Evolutionary conservation across 2,329 filamentous ascomycete species (phyloP).

Genomic region (Mollisiaceae sp.): DNA sequence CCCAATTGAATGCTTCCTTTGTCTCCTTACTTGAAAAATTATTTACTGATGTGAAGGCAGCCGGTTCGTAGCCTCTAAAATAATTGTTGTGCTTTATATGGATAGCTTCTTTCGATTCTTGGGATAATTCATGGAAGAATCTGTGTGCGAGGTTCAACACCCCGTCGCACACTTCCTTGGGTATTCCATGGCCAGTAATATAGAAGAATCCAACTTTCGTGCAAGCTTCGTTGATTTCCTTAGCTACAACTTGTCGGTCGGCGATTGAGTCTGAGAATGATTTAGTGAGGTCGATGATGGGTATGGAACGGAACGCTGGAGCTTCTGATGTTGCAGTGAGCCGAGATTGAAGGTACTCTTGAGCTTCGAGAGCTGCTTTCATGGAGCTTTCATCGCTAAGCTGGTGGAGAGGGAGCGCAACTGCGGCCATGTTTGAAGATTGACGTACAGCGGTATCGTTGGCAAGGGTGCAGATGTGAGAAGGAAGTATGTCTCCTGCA

Average conservation of each 20-base stretch:
- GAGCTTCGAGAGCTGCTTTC: conserved; percentile 36
- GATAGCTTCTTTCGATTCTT: conserved; percentile 50
- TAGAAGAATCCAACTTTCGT: conserved; percentile 42
- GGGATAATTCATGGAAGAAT: conserved; percentile 54
- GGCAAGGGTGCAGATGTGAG: background rate
- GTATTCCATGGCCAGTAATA: conserved; percentile 53
- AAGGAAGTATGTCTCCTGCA: too few relatives aligned
- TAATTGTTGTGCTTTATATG: conserved; percentile 46
- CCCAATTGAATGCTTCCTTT: conserved; percentile 49
- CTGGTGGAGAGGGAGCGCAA: conserved; percentile 9
- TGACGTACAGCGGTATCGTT: background rate
- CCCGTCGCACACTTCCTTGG: conserved; percentile 46
- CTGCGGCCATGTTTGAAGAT: conserved; percentile 20
- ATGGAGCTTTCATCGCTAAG: conserved; percentile 22
- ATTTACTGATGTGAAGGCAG: conserved; percentile 53
- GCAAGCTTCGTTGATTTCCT: conserved; percentile 39
- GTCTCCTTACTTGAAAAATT: conserved; percentile 51
- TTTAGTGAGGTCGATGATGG: conserved; percentile 40
- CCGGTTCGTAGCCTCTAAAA: conserved; percentile 55
- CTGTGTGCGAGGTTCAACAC: conserved; percentile 49
- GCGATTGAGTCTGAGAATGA: conserved; percentile 38
- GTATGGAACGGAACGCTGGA: conserved; percentile 37
- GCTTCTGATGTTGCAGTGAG: conserved; percentile 28
- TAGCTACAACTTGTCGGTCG: conserved; percentile 36
- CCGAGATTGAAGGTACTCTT: conserved; percentile 37